A percentile compares a stretch with the other conserved stretches of the same genome.
phyloP scores from a whole-genome alignment of 495 filamentous ascomycete genomes.

The Hypoxylon lienhwacheense region DNA sequence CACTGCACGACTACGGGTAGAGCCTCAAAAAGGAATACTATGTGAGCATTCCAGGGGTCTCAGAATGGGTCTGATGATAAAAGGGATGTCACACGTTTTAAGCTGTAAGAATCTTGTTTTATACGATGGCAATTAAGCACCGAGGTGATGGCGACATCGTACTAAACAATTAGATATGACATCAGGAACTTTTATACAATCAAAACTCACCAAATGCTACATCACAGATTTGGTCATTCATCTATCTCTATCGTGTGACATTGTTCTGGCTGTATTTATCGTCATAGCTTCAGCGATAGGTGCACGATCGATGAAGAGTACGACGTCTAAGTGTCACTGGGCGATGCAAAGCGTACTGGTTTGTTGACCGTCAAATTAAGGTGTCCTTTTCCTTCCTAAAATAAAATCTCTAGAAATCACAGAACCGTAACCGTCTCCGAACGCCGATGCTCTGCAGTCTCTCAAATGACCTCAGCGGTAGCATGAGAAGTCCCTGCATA shows the following conservation, averaged over 20 bases:
- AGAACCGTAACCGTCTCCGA: slow-evolving; percentile 13
- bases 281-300: not conserved
- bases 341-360: slow-evolving; percentile 7
- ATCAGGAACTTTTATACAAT: not conserved
- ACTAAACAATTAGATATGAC: slow-evolving; percentile 1
- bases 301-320: slow-evolving; percentile 5
- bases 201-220: slow-evolving; percentile 8
- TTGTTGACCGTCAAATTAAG: slow-evolving; percentile 1
- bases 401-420: not conserved
- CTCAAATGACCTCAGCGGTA: slow-evolving; percentile 16
- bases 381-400: not conserved
- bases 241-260: not conserved
- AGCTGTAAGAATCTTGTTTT: slow-evolving; percentile 23
- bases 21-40: no score
- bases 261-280: not conserved
- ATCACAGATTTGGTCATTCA: not conserved
- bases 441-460: slow-evolving; percentile 35
- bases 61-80: not conserved
- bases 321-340: not conserved
- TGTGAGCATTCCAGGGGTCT: not conserved
- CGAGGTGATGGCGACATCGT: not conserved
- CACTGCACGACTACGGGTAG: no score
- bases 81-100: not conserved
- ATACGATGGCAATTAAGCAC: slow-evolving; percentile 18
- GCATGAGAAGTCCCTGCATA: slow-evolving; percentile 24